Conservation (phyloP, 495 filamentous ascomycete genomes). For the Staphylotrichum longicolle region DNA sequence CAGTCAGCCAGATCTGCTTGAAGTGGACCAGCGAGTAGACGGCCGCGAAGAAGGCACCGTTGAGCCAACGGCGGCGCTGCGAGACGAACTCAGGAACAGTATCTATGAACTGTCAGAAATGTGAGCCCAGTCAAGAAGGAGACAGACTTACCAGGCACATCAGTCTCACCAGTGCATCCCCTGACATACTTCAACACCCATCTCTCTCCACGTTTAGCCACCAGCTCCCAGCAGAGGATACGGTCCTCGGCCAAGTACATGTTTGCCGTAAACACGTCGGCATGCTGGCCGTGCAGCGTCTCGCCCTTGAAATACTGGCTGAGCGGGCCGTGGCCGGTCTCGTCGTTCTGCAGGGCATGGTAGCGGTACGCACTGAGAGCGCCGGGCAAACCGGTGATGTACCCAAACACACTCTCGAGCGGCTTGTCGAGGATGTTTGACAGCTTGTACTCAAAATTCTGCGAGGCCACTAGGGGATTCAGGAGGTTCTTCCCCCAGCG, state of each 20-base stretch:
- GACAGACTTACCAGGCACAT: constrained; percentile 76
- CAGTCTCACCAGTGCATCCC: constrained; percentile 90
- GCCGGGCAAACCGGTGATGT: constrained; percentile 94
- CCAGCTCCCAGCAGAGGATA: constrained; percentile 98
- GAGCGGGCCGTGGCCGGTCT: constrained; percentile 89
- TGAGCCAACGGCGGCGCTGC: constrained; percentile 93
- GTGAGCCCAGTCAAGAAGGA: background rate
- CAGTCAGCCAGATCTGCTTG: constrained; percentile 87
- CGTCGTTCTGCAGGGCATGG: constrained; percentile 95
- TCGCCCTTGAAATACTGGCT: constrained; percentile 99
- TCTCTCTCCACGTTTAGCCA: constrained; percentile 88
- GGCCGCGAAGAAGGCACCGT: constrained; percentile 98
- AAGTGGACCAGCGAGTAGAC: constrained; percentile 97
- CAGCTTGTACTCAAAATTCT: constrained; percentile 99
- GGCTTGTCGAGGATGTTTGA: constrained; percentile 98
- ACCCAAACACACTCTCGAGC: constrained; percentile 94
- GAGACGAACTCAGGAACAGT: constrained; percentile 91
- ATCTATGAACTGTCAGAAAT: constrained; percentile 43
- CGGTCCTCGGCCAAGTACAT: constrained; percentile 99
- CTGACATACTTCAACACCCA: constrained; percentile 99
- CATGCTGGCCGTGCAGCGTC: constrained; percentile 92
- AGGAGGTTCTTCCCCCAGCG: constrained; percentile 76
- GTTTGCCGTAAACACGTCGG: constrained; percentile 98
- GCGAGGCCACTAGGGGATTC: constrained; percentile 92
- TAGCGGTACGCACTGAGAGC: constrained; percentile 94